phyloP scores from a whole-genome alignment of 257 asterid genomes.

The Solanum tarijense region DNA sequence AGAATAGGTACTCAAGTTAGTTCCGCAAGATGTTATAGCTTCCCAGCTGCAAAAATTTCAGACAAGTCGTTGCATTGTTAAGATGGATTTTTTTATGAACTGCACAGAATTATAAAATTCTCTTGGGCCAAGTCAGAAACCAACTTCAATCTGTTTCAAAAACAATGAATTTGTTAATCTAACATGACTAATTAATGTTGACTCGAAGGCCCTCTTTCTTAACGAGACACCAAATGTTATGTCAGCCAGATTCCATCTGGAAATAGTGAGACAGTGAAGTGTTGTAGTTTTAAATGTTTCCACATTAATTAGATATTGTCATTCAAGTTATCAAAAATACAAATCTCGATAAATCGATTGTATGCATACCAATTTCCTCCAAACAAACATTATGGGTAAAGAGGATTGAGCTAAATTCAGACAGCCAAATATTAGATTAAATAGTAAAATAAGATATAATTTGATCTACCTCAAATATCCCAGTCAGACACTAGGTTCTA shows the following conservation, averaged over 20 bases:
- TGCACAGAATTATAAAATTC: background rate
- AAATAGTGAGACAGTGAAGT: background rate
- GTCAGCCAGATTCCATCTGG: background rate
- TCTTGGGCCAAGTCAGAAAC: background rate
- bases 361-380: background rate
- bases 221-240: background rate
- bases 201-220: background rate
- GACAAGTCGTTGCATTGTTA: background rate
- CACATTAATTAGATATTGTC: background rate
- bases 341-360: background rate
- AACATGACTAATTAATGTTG: background rate
- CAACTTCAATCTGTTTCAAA: background rate
- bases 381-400: background rate
- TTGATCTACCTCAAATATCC: background rate
- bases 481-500: background rate
- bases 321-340: background rate
- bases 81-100: background rate
- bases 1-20: background rate
- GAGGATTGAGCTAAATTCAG: background rate
- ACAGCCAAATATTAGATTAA: background rate
- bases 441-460: background rate
- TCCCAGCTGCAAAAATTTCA: constrained; percentile 13
- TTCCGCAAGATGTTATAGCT: background rate
- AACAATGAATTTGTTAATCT: background rate
- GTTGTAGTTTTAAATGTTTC: background rate